Conservation (phyloP, 2,329 filamentous ascomycete species). For the Torrubiellomyces zombiae region DNA sequence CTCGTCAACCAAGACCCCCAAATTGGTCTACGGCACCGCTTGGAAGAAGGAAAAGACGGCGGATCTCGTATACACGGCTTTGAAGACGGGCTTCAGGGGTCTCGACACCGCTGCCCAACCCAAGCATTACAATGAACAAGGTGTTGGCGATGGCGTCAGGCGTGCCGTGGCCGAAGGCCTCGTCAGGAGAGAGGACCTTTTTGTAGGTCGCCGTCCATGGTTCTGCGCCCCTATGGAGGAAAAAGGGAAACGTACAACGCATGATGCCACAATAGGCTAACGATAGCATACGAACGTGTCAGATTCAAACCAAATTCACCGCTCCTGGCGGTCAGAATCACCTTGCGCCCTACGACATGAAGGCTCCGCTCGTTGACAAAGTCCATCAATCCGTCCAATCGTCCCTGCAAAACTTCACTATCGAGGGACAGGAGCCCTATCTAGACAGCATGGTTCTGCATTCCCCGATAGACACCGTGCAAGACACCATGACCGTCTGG, state of each 20-base stretch:
- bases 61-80: conserved; percentile 49
- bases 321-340: conserved; percentile 44
- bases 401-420: conserved; percentile 48
- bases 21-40: conserved; percentile 63
- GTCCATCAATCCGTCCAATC: conserved; percentile 49
- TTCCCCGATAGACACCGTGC: conserved; percentile 29
- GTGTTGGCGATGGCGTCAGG: conserved; percentile 51
- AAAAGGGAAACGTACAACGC: background rate
- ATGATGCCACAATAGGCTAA: background rate
- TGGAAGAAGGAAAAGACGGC: conserved; percentile 62
- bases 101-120: conserved; percentile 69
- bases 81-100: conserved; percentile 52
- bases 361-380: conserved; percentile 42
- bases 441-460: conserved; percentile 65
- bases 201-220: conserved; percentile 25
- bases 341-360: conserved; percentile 42
- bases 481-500: conserved; percentile 48
- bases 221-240: too few species aligned
- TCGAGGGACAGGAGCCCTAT: conserved; percentile 24
- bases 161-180: conserved; percentile 41
- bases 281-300: background rate
- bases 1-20: conserved; percentile 25
- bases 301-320: conserved; percentile 78
- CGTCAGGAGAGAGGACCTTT: conserved; percentile 41
- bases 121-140: conserved; percentile 57